Percentiles rank a stretch among this genome's conserved stretches.
These are phyloP conservation scores for Lignosus rhinocerotis DNA, from an alignment of 1,284 basidiomycete genomes.

Conservation along the genomic window DNA sequence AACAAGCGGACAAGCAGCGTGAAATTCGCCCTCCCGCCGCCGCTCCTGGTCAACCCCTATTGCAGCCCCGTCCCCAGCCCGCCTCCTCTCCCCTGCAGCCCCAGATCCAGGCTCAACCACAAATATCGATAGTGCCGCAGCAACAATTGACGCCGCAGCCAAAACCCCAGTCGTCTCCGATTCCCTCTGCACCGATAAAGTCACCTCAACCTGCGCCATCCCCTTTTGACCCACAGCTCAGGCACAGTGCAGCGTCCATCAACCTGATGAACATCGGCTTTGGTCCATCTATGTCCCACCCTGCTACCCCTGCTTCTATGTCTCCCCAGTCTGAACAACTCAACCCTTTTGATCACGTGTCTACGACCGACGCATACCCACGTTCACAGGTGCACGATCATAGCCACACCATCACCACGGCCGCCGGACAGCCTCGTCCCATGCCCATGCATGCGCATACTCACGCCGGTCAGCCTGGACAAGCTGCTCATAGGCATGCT, in stretches of 20 bases:
- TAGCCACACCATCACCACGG: slow-evolving; percentile 8
- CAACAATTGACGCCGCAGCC: slow-evolving; percentile 20
- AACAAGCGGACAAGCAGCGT: slow-evolving; percentile 20
- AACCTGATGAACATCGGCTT: slow-evolving; percentile 31
- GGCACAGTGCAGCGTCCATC: slow-evolving; percentile 27
- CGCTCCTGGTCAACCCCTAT: slow-evolving; percentile 15
- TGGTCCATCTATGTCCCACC: slow-evolving; percentile 35
- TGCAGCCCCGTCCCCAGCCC: slow-evolving; percentile 28
- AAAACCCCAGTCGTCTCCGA: slow-evolving; percentile 21
- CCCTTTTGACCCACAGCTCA: slow-evolving; percentile 19
- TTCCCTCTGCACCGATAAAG: slow-evolving; percentile 21
- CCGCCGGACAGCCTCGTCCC: not conserved
- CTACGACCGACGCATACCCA: slow-evolving; percentile 3
- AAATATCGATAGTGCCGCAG: slow-evolving; percentile 13
- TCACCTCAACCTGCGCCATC: slow-evolving; percentile 23
- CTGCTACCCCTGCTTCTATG: slow-evolving; percentile 22
- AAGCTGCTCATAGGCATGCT: slow-evolving; percentile 4
- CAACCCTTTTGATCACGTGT: slow-evolving; percentile 25
- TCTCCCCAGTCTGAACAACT: slow-evolving; percentile 29
- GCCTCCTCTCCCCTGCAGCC: slow-evolving; percentile 20
- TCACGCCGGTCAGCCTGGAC: slow-evolving; percentile 12
- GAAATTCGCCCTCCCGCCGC: slow-evolving; percentile 15
- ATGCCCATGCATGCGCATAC: slow-evolving; percentile 6
- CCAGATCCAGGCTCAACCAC: slow-evolving; percentile 13
- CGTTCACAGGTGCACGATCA: slow-evolving; percentile 14